Evolutionary conservation across 495 filamentous ascomycete genomes (phyloP).

Genomic region (Zalerion maritima): DNA sequence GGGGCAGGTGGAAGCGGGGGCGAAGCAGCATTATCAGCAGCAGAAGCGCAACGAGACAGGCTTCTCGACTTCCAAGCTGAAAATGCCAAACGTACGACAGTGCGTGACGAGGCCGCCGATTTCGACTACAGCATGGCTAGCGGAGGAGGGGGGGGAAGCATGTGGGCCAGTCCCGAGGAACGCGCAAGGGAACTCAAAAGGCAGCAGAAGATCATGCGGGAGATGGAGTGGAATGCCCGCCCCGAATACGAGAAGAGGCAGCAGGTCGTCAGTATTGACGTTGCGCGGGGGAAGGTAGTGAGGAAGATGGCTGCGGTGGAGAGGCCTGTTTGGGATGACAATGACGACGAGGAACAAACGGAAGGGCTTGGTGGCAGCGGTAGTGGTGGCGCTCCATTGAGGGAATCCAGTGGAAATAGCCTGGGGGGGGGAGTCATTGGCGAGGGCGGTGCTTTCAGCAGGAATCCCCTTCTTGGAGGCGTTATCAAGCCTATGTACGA

Average conservation of each 20-base stretch:
- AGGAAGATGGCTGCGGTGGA: constrained; percentile 54
- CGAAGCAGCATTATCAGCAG: constrained; percentile 19
- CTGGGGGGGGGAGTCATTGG: constrained; percentile 9
- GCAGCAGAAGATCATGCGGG: constrained; percentile 74
- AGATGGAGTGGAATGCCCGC: constrained; percentile 79
- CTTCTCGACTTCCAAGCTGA: constrained; percentile 75
- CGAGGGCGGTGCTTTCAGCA: constrained; percentile 56
- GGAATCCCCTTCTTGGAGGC: constrained; percentile 68
- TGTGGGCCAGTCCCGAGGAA: constrained; percentile 83
- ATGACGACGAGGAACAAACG: constrained; percentile 25
- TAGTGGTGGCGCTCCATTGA: background rate
- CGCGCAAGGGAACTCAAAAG: constrained; percentile 74
- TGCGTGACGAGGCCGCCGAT: constrained; percentile 87
- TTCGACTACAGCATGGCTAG: constrained; percentile 58
- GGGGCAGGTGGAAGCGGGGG: constrained; percentile 21
- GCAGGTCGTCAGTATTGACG: constrained; percentile 74
- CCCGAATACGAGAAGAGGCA: constrained; percentile 90
- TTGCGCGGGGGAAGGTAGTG: constrained; percentile 61
- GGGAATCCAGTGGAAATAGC: constrained; percentile 11
- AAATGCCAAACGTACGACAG: constrained; percentile 73
- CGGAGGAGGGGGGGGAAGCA: constrained; percentile 39
- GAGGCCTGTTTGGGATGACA: constrained; percentile 30
- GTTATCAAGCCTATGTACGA: constrained; percentile 69
- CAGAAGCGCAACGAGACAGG: constrained; percentile 57
- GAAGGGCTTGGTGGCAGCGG: constrained; percentile 6